A percentile compares a stretch with the other conserved stretches of the same genome.
These are phyloP conservation scores for Fusarium haematococcum DNA, from an alignment of 2,329 filamentous ascomycete species.

Conservation along the genomic window DNA sequence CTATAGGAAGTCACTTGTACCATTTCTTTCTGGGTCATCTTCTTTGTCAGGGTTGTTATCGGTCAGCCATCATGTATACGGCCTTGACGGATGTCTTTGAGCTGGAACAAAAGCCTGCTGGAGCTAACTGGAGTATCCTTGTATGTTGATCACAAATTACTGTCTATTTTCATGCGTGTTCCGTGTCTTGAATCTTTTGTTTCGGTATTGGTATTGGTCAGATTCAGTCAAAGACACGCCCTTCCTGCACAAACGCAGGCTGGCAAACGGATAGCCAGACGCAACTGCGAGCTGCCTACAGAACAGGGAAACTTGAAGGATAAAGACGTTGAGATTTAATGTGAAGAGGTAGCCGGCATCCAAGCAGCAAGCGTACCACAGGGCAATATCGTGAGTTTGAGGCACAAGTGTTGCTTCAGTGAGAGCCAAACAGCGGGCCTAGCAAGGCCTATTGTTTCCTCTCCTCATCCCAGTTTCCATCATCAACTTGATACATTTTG, in stretches of 20 bases:
- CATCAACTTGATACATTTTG: background rate
- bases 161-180: background rate
- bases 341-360: rapidly evolving
- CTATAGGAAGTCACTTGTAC: background rate
- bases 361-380: no score
- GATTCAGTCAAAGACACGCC: background rate
- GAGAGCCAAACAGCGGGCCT: background rate
- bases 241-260: background rate
- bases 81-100: background rate
- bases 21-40: background rate
- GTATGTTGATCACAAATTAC: background rate
- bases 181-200: background rate
- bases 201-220: background rate
- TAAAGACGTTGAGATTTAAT: background rate
- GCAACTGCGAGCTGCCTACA: background rate
- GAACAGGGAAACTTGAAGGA: background rate
- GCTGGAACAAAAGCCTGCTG: background rate
- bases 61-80: background rate
- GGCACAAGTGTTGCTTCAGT: background rate
- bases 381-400: background rate
- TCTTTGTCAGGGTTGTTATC: background rate
- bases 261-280: background rate
- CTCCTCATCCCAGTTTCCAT: rapidly evolving
- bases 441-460: background rate
- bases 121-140: background rate